These are phyloP conservation scores for Cephaloascus fragrans DNA, from an alignment of 805 yeast species.

Conservation along the genomic window DNA sequence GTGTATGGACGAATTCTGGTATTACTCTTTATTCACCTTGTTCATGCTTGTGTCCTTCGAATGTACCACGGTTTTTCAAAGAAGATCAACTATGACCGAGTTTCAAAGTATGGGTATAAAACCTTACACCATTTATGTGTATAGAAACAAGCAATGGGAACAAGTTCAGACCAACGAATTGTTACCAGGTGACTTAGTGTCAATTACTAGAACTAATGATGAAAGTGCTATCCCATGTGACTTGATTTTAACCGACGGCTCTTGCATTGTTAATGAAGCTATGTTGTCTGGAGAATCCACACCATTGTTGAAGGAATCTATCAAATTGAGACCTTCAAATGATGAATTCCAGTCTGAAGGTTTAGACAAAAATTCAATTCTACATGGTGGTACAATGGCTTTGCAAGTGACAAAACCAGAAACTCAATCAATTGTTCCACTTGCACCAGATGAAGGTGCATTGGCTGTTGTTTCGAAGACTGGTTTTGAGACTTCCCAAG, in stretches of 20 bases:
- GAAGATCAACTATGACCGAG: constrained; percentile 89
- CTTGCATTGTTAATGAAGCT: constrained; percentile 96
- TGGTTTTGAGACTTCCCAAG: constrained; percentile 98
- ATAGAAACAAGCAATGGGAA: constrained; percentile 63
- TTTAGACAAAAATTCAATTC: constrained; percentile 75
- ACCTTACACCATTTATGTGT: constrained; percentile 72
- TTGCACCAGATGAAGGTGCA: constrained; percentile 89
- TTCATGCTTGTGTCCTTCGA: constrained; percentile 92
- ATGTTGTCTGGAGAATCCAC: constrained; percentile 99
- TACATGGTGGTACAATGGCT: constrained; percentile 95
- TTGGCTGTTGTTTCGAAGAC: constrained; percentile 84
- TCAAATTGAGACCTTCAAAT: constrained; percentile 66
- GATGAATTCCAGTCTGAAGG: constrained; percentile 70
- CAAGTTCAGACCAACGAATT: constrained; percentile 62
- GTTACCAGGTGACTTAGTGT: constrained; percentile 87
- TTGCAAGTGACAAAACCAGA: constrained; percentile 78
- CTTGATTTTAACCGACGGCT: constrained; percentile 73
- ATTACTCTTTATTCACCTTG: constrained; percentile 81
- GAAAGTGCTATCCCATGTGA: constrained; percentile 95
- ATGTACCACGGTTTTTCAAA: constrained; percentile 89
- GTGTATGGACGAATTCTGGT: constrained; percentile 97
- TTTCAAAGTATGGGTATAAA: constrained; percentile 96
- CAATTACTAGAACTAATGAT: constrained; percentile 79
- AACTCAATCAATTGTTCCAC: constrained; percentile 33
- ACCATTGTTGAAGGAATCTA: constrained; percentile 88